phyloP scores from a whole-genome alignment of 78 protist genomes.

The Dictyostelium firmibasis region DNA sequence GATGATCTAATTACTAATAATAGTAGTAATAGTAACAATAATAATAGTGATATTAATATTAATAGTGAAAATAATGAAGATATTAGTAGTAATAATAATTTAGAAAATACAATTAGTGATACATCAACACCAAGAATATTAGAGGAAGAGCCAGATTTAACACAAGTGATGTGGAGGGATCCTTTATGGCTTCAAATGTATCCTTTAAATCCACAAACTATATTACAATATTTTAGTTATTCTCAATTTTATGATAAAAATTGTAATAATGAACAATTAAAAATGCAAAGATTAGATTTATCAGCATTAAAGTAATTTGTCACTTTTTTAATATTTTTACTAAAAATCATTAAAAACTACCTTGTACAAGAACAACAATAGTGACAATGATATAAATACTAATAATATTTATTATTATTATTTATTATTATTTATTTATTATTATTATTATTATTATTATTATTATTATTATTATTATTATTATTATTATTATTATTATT shows the following conservation, averaged over 20 bases:
- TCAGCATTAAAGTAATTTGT: constrained; percentile 59
- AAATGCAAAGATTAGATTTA: constrained; percentile 68
- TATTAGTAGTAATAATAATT: background rate
- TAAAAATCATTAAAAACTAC: no score
- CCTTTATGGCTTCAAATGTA: constrained; percentile 50
- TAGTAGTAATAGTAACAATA: background rate
- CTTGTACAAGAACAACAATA: no score
- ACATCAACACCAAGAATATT: background rate
- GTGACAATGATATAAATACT: no score
- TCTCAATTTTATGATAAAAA: constrained; percentile 72
- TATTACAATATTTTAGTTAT: constrained; percentile 13
- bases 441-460: no score
- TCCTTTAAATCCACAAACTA: constrained; percentile 20
- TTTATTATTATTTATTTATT: no score
- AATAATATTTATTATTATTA: no score
- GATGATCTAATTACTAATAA: background rate
- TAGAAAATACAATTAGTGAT: background rate
- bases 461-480: no score
- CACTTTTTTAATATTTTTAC: no score
- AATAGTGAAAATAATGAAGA: background rate
- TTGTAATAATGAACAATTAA: constrained; percentile 66
- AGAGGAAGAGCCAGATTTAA: constrained; percentile 34
- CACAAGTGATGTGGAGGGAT: constrained; percentile 75
- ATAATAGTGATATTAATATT: background rate
- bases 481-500: no score